Percentiles rank a stretch among this genome's conserved stretches.
Evolutionary conservation across 2,329 filamentous ascomycete species (phyloP).

Genomic region (Xylariaceae sp.): DNA sequence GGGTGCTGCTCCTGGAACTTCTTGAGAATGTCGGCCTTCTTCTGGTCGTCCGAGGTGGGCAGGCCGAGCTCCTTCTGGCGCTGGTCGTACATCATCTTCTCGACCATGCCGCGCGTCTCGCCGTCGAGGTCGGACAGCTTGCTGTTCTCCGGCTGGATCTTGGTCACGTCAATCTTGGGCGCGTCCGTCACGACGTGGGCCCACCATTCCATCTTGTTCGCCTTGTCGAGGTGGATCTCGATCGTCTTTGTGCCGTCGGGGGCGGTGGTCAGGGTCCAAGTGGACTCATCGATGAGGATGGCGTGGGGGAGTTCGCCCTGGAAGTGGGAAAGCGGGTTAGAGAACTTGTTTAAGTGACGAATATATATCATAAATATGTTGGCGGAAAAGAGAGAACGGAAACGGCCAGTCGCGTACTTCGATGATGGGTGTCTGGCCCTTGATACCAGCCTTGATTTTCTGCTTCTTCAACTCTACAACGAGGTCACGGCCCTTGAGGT

Average conservation of each 20-base stretch:
- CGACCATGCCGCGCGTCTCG: constrained; percentile 92
- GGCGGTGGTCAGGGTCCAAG: constrained; percentile 80
- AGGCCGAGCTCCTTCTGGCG: constrained; percentile 89
- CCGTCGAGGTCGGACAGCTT: constrained; percentile 91
- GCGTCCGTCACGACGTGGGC: constrained; percentile 80
- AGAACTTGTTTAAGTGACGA: neutral
- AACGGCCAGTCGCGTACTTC: constrained; percentile 51
- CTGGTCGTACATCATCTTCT: constrained; percentile 99
- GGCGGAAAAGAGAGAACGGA: neutral
- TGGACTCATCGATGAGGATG: constrained; percentile 78
- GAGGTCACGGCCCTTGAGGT: constrained; percentile 78
- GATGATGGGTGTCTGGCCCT: constrained; percentile 81
- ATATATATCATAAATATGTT: neutral
- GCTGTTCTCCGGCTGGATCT: constrained; percentile 89
- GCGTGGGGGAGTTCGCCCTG: constrained; percentile 81
- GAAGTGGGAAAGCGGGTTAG: neutral
- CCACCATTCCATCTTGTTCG: constrained; percentile 99
- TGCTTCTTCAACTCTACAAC: constrained; percentile 77
- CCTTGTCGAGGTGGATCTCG: constrained; percentile 86
- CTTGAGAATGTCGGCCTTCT: constrained; percentile 87
- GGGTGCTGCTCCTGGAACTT: constrained; percentile 82
- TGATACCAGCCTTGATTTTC: constrained; percentile 72
- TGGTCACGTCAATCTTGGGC: constrained; percentile 89
- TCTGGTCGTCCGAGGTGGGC: constrained; percentile 89
- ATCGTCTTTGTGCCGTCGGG: constrained; percentile 63